A percentile compares a stretch with the other conserved stretches of the same genome.
Conservation (phyloP, 2,329 filamentous ascomycete genomes). For the Penicillium sp. region DNA sequence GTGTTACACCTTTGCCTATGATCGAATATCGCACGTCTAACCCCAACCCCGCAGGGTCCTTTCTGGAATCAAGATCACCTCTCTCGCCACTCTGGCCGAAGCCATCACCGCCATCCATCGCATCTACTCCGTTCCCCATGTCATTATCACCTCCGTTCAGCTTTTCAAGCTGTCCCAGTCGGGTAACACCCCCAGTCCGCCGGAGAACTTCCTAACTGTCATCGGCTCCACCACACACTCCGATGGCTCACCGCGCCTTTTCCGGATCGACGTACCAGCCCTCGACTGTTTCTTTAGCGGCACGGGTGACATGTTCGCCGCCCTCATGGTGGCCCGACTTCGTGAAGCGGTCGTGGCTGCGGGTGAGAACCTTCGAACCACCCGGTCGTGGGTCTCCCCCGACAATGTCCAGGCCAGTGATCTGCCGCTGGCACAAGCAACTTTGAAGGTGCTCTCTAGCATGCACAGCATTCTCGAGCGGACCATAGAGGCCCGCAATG, state of each 20-base stretch:
- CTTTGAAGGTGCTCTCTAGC: conserved; percentile 80
- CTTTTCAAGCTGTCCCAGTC: conserved; percentile 52
- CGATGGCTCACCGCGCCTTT: conserved; percentile 67
- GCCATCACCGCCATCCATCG: conserved; percentile 75
- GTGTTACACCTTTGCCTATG: conserved; percentile 32
- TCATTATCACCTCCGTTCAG: conserved; percentile 86
- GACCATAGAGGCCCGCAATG: conserved; percentile 61
- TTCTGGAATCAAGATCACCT: conserved; percentile 75
- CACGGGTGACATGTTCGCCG: conserved; percentile 97
- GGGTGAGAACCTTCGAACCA: conserved; percentile 46
- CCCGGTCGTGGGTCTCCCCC: conserved; percentile 66
- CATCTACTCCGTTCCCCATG: conserved; percentile 71
- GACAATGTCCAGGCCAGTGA: conserved; percentile 65
- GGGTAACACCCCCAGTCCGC: conserved; percentile 27
- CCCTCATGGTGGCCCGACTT: conserved; percentile 78
- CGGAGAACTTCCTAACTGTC: conserved; percentile 56
- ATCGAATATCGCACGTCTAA: background rate
- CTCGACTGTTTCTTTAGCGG: conserved; percentile 94
- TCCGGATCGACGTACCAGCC: conserved; percentile 78
- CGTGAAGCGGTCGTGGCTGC: conserved; percentile 67
- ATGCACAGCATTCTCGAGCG: conserved; percentile 80
- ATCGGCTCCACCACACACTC: conserved; percentile 69
- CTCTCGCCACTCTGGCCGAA: conserved; percentile 64
- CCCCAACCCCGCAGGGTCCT: conserved; percentile 57
- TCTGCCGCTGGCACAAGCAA: conserved; percentile 75